Evolutionary conservation across 2,329 filamentous ascomycete species (phyloP).

Genomic region (Myriosclerotinia duriaeana): DNA sequence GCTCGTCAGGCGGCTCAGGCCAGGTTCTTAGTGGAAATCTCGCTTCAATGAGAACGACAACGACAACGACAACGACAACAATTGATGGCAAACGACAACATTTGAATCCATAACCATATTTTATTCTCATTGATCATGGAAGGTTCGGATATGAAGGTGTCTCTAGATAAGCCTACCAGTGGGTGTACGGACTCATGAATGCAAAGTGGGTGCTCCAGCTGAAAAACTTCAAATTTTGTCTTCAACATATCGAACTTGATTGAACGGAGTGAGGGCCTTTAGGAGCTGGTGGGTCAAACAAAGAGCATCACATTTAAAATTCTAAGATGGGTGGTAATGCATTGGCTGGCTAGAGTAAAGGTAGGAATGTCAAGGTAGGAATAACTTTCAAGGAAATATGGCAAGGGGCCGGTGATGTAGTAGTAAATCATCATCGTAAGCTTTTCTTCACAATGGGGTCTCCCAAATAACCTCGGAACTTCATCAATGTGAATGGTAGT

Average conservation of each 20-base stretch:
- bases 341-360: too few relatives aligned
- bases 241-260: background rate
- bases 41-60: background rate
- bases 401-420: background rate
- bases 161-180: too few relatives aligned
- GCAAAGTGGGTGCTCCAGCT: too few relatives aligned
- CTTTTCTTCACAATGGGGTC: background rate
- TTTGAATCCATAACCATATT: too few relatives aligned
- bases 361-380: background rate
- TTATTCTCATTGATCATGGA: too few relatives aligned
- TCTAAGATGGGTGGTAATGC: background rate
- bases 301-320: background rate
- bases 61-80: background rate
- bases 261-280: background rate
- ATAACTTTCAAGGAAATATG: background rate
- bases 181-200: too few relatives aligned
- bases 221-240: too few relatives aligned
- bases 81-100: too few relatives aligned
- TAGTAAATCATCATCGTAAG: background rate
- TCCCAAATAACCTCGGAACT: background rate
- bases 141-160: background rate
- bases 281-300: background rate
- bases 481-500: background rate
- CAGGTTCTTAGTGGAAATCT: too few relatives aligned
- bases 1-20: too few relatives aligned